These are phyloP conservation scores for Patellifolia procumbens DNA, from an alignment of 179 eudicot genomes.

Conservation along the genomic window DNA sequence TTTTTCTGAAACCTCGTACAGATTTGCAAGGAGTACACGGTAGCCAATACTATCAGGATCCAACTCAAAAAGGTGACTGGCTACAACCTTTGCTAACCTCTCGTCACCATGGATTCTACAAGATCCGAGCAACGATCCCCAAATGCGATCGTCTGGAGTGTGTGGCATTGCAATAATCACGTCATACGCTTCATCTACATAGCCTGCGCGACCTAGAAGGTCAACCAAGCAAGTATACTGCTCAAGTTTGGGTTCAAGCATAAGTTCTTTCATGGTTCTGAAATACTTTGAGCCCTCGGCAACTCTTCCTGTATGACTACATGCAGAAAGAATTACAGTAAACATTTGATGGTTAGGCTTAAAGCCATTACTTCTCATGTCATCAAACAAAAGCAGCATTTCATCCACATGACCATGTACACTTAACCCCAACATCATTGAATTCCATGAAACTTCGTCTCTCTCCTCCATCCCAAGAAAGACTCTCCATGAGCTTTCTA, in stretches of 20 bases:
- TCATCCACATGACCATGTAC: slow-evolving; percentile 50
- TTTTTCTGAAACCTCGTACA: slow-evolving; percentile 51
- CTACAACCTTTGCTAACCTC: slow-evolving; percentile 54
- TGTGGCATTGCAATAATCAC: slow-evolving; percentile 49
- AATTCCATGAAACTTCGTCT: slow-evolving; percentile 73
- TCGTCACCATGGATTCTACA: slow-evolving; percentile 53
- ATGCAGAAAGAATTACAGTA: slow-evolving; percentile 59
- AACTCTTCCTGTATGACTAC: slow-evolving; percentile 63
- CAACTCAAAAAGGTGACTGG: slow-evolving; percentile 45
- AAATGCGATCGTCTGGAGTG: slow-evolving; percentile 54
- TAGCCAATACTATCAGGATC: slow-evolving; percentile 60
- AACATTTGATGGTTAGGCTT: slow-evolving; percentile 61
- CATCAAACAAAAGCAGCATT: slow-evolving; percentile 38
- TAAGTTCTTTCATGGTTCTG: slow-evolving; percentile 42
- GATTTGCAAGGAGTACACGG: slow-evolving; percentile 59
- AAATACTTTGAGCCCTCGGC: slow-evolving; percentile 53
- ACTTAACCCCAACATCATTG: slow-evolving; percentile 56
- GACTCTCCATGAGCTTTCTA: slow-evolving; percentile 43
- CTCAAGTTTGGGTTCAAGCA: slow-evolving; percentile 49
- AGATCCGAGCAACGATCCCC: slow-evolving; percentile 77
- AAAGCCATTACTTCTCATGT: slow-evolving; percentile 49
- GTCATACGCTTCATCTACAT: slow-evolving; percentile 48
- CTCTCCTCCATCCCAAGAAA: slow-evolving; percentile 47
- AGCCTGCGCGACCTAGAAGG: slow-evolving; percentile 57
- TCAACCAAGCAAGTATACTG: slow-evolving; percentile 70